Evolutionary conservation across 1,139 yeast species (phyloP), one percentile per base, ranked within the genome.

Genomic region (Zygosaccharomyces sapae): DNA sequence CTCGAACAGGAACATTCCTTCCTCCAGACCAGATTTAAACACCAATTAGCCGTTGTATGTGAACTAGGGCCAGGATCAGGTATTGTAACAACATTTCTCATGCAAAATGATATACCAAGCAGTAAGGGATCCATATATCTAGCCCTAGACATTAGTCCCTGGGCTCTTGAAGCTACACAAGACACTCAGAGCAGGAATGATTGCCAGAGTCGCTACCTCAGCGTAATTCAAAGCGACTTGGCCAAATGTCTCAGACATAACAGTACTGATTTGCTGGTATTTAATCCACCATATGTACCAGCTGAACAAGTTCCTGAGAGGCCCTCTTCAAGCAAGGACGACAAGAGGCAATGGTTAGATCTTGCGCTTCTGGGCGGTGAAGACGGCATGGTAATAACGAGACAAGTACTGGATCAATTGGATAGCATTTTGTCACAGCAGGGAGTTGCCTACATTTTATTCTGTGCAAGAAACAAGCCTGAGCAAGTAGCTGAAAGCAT

Each of bases 271-370:
- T 52, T 89, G 1, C 68, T 92, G 20, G 73, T 92, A 0, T 92
- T 90, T 68, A 92, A 92, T 59, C 97, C 98, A 1, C 98, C 98
- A 0, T 92, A 92, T 62, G 98, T 92, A 1, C 97, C 98, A 0
- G 87, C 92, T 2, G 87, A 80, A 48, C 70, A 68, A 2, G 76
- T 84, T 0, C 96, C 97, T 0, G 53, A 47, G 0, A 43, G 63
- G 4, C 79, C 79, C 1, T 59, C 49, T 0, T n/a, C n/a, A n/a
- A 53, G 58, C 0, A 61, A 60, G 10, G 74, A 69, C 1, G 73
- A 73, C 10, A 79, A 75, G 20, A 72, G 74, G 13, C 66, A 70
- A 4, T 89, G 97, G 97, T 71, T 92, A 2, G 97, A 90, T 61
- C 69, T 90, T 53, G 97, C 97, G 0, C 72, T 92, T 22, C 74